Conservation (phyloP, 805 yeast species). For the Wickerhamomyces strasburgensis region DNA sequence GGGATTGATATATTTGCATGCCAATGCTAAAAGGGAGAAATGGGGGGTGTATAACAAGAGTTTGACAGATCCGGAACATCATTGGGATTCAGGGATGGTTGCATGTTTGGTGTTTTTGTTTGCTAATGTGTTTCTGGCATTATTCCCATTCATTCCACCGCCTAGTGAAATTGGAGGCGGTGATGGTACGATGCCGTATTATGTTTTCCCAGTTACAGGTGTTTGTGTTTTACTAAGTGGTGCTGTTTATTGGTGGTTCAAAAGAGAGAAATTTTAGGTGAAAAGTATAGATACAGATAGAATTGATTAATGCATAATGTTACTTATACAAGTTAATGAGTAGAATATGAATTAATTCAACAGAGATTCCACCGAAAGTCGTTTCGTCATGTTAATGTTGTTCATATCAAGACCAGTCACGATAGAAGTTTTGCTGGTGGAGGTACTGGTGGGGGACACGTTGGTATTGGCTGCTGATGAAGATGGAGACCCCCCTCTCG, state of each 20-base stretch:
- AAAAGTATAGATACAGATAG: background rate
- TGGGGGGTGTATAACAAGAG: slow-evolving; percentile 31
- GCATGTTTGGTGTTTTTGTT: slow-evolving; percentile 34
- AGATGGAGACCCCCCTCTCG: background rate
- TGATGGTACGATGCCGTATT: slow-evolving; percentile 41
- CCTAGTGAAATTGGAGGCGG: slow-evolving; percentile 29
- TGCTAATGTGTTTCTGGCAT: slow-evolving; percentile 45
- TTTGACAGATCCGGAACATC: slow-evolving; percentile 13
- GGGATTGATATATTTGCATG: slow-evolving; percentile 50
- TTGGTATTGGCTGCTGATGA: no score
- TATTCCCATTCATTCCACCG: slow-evolving; percentile 55
- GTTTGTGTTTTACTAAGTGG: slow-evolving; percentile 41
- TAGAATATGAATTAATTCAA: no score
- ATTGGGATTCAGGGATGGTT: slow-evolving; percentile 27
- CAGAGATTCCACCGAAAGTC: slow-evolving; percentile 14
- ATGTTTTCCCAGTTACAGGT: slow-evolving; percentile 54
- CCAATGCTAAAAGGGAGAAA: slow-evolving; percentile 30
- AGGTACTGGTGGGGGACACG: no score
- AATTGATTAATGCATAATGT: background rate
- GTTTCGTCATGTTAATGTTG: background rate
- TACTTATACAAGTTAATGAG: background rate
- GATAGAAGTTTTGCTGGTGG: no score
- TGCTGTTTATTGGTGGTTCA: slow-evolving; percentile 32
- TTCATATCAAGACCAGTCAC: background rate
- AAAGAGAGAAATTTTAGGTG: background rate